phyloP scores from a whole-genome alignment of 371 early-diverging fungal species.

The Mucor circinelloides region DNA sequence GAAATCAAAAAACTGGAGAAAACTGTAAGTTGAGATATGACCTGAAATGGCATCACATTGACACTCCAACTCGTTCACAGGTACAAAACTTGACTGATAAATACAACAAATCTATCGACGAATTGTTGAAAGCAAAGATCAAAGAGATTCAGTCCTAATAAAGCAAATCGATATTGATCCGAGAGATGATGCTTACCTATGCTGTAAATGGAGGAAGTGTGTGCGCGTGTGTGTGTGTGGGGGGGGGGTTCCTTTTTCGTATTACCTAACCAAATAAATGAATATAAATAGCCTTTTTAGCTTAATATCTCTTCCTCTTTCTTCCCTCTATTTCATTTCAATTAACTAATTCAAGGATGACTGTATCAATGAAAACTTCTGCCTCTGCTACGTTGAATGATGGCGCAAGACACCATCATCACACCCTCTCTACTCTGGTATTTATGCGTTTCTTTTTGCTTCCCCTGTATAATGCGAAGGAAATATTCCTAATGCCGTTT shows the following conservation, averaged over 20 bases:
- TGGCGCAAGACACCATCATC: conserved; percentile 49
- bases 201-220: no score
- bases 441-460: background rate
- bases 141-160: conserved; percentile 70
- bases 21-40: conserved; percentile 36
- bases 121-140: conserved; percentile 67
- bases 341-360: background rate
- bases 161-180: background rate
- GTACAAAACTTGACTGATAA: conserved; percentile 78
- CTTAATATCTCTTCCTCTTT: conserved; percentile 2
- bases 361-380: background rate
- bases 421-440: conserved; percentile 61
- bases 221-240: background rate
- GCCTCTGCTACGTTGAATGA: conserved; percentile 1
- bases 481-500: background rate
- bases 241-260: background rate
- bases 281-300: background rate
- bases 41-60: background rate
- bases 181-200: background rate
- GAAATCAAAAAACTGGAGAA: conserved; percentile 66
- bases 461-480: background rate
- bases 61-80: conserved; percentile 24
- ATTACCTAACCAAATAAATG: background rate
- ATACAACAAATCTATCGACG: conserved; percentile 69
- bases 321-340: background rate